These are phyloP conservation scores for Kalanchoe fedtschenkoi DNA, from an alignment of 164 flowering plant species.

Conservation along the genomic window DNA sequence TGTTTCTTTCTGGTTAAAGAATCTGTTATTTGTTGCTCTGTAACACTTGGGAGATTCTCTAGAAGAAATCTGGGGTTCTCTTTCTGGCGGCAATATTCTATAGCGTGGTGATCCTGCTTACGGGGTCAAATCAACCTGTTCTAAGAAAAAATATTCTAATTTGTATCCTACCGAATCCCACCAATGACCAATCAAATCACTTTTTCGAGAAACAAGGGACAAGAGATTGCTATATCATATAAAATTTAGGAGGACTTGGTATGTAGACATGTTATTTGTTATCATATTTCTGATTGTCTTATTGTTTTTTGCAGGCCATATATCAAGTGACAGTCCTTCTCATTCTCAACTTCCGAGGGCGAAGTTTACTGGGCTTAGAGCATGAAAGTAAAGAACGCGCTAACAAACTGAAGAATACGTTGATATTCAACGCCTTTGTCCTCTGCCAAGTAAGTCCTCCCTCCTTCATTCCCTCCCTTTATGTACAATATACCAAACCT, in stretches of 20 bases:
- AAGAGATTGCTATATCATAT: background rate
- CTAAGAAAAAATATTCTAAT: background rate
- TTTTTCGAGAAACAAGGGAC: too few relatives aligned
- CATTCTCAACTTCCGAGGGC: slow-evolving; percentile 60
- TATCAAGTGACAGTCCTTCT: slow-evolving; percentile 91
- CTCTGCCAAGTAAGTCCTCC: slow-evolving; percentile 67
- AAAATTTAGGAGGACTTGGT: background rate
- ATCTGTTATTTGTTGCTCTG: too few relatives aligned
- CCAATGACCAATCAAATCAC: too few relatives aligned
- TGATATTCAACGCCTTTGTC: slow-evolving; percentile 88
- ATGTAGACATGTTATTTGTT: background rate
- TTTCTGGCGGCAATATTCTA: slow-evolving; percentile 1
- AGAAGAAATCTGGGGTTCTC: background rate
- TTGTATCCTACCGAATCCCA: too few relatives aligned
- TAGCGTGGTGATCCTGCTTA: slow-evolving; percentile 2
- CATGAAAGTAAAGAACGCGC: slow-evolving; percentile 23
- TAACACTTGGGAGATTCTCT: too few relatives aligned
- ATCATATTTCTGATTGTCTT: background rate
- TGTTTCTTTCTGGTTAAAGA: too few relatives aligned
- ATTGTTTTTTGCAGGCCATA: slow-evolving; percentile 45
- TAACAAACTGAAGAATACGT: slow-evolving; percentile 56
- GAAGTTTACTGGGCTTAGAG: slow-evolving; percentile 31
- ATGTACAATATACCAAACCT: background rate
- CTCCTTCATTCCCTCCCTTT: background rate
- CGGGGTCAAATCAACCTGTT: slow-evolving; percentile 1